phyloP scores from a whole-genome alignment of 768 basidiomycete genomes.

The Lentinula sp. region DNA sequence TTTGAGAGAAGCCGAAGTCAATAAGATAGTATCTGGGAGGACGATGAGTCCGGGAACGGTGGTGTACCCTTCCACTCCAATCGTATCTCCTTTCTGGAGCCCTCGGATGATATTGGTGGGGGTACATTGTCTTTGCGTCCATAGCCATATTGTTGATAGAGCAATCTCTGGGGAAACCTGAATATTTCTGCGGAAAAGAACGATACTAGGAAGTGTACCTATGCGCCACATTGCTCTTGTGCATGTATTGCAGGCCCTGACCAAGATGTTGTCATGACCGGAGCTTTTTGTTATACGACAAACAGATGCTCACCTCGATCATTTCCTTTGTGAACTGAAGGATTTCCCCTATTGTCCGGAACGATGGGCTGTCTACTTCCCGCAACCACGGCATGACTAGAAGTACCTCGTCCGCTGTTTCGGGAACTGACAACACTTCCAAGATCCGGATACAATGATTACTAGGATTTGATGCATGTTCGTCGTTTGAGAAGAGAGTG shows the following conservation, averaged over 20 bases:
- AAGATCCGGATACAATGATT: slow-evolving; percentile 24
- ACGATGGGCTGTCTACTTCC: slow-evolving; percentile 11
- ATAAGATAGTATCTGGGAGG: slow-evolving; percentile 31
- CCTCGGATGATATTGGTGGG: not conserved
- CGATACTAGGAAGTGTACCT: not conserved
- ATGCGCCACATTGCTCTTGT: slow-evolving; percentile 22
- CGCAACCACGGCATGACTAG: slow-evolving; percentile 23
- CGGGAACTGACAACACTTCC: slow-evolving; percentile 16
- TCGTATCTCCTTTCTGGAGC: not conserved
- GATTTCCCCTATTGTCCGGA: slow-evolving; percentile 23
- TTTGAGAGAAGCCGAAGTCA: slow-evolving; percentile 30
- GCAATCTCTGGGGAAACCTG: not conserved
- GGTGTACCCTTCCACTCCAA: slow-evolving; percentile 7
- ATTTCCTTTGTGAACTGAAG: slow-evolving; percentile 22
- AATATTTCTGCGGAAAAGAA: not conserved
- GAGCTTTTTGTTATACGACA: not conserved
- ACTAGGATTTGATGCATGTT: slow-evolving; percentile 12
- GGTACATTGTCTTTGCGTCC: not conserved
- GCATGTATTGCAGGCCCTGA: slow-evolving; percentile 27
- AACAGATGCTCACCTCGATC: slow-evolving; percentile 17
- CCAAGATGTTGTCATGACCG: not conserved
- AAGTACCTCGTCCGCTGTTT: slow-evolving; percentile 9
- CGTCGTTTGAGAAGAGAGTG: slow-evolving; percentile 12
- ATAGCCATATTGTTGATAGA: slow-evolving; percentile 1
- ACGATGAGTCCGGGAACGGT: slow-evolving; percentile 19